Evolutionary conservation across 352 stramenopile genomes (phyloP).

Genomic region (Pythium oligandrum): DNA sequence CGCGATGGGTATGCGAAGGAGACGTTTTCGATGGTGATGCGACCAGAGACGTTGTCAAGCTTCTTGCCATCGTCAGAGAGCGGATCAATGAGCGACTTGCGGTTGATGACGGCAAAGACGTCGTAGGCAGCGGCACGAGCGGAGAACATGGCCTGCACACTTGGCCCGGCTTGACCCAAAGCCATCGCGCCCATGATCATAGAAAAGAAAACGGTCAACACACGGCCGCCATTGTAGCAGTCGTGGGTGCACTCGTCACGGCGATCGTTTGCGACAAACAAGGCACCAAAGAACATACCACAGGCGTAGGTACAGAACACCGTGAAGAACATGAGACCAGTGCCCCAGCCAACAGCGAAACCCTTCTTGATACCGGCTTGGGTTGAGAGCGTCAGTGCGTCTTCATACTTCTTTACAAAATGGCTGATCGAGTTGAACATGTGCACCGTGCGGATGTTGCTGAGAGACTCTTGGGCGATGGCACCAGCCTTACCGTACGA

Average conservation of each 20-base stretch:
- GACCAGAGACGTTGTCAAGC: too few species aligned
- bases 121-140: conserved; percentile 22
- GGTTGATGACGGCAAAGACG: conserved; percentile 36
- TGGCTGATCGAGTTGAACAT: conserved; percentile 31
- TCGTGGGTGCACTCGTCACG: conserved; percentile 8
- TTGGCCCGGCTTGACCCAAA: conserved; percentile 28
- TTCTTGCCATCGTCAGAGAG: conserved; percentile 18
- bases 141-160: conserved; percentile 23
- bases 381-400: conserved; percentile 18
- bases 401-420: conserved; percentile 32
- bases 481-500: conserved; percentile 30
- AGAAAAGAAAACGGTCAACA: conserved; percentile 38
- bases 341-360: conserved; percentile 23
- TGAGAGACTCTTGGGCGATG: conserved; percentile 30
- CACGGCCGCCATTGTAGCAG: conserved; percentile 31
- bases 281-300: conserved; percentile 45
- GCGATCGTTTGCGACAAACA: conserved; percentile 24
- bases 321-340: conserved; percentile 33
- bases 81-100: conserved; percentile 29
- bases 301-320: conserved; percentile 40
- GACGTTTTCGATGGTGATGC: too few species aligned
- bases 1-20: too few species aligned
- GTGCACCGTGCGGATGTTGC: conserved; percentile 39
- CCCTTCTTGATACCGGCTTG: conserved; percentile 29
- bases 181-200: conserved; percentile 36